phyloP scores from a whole-genome alignment of 2,329 filamentous ascomycete genomes.

The Lasiodiplodia hormozganensis region DNA sequence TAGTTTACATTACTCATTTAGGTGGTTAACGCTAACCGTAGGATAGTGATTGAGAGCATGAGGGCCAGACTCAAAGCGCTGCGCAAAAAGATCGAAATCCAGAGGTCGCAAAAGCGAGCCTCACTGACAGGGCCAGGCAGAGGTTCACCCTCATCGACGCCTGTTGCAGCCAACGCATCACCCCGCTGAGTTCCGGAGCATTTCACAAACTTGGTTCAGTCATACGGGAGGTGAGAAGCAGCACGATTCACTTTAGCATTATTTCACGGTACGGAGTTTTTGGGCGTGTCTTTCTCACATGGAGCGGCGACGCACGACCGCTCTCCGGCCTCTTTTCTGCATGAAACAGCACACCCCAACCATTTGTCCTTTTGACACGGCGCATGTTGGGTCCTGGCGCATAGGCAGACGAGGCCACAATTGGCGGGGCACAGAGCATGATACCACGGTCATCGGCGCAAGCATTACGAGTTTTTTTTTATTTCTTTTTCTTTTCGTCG shows the following conservation, averaged over 20 bases:
- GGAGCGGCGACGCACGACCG: slow-evolving; percentile 18
- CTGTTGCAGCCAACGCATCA: slow-evolving; percentile 18
- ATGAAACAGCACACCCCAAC: slow-evolving; percentile 25
- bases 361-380: slow-evolving; percentile 25
- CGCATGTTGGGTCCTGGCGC: slow-evolving; percentile 28
- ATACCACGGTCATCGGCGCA: slow-evolving; percentile 29
- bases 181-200: slow-evolving; percentile 14
- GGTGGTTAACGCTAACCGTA: neutral
- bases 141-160: slow-evolving; percentile 22
- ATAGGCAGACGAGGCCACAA: slow-evolving; percentile 25
- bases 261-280: slow-evolving; percentile 26
- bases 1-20: slow-evolving; percentile 31
- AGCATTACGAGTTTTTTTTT: slow-evolving; percentile 20
- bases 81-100: slow-evolving; percentile 54
- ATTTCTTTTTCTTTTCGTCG: neutral
- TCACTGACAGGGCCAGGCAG: slow-evolving; percentile 25
- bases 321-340: slow-evolving; percentile 21
- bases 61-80: slow-evolving; percentile 50
- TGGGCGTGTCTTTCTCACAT: slow-evolving; percentile 20
- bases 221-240: neutral
- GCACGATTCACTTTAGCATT: slow-evolving; percentile 16
- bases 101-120: slow-evolving; percentile 41
- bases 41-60: slow-evolving; percentile 55
- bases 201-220: neutral
- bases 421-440: slow-evolving; percentile 26